A percentile compares a stretch with the other conserved stretches of the same genome.
These are phyloP conservation scores for Sporothrix dimorphospora DNA, from an alignment of 2,329 filamentous ascomycete species.

Conservation along the genomic window DNA sequence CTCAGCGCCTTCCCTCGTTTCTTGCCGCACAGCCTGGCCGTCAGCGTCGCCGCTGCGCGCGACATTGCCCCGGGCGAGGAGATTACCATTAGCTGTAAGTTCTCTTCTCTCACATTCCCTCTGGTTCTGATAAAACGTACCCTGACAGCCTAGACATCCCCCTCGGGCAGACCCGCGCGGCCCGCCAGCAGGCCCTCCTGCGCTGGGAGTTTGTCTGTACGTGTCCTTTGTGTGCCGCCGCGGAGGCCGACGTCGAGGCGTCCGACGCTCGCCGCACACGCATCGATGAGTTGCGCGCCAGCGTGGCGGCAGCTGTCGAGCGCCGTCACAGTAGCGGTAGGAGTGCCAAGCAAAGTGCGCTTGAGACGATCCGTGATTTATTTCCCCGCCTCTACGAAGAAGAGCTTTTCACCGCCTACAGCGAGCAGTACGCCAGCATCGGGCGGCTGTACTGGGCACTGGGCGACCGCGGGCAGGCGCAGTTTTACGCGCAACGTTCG, in stretches of 20 bases:
- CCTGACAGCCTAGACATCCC: constrained; percentile 37
- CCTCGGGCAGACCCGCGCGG: constrained; percentile 37
- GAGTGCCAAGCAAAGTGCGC: constrained; percentile 31
- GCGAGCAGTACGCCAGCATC: constrained; percentile 43
- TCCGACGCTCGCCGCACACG: constrained; percentile 41
- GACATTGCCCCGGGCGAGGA: constrained; percentile 38
- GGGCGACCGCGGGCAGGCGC: constrained; percentile 37
- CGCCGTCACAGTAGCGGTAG: constrained; percentile 35
- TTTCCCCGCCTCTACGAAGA: constrained; percentile 39
- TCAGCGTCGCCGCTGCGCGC: constrained; percentile 34
- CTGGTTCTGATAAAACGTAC: no score
- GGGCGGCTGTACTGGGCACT: constrained; percentile 42
- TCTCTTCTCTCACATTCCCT: no score
- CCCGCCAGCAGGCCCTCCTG: constrained; percentile 37
- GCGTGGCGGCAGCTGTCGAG: constrained; percentile 38
- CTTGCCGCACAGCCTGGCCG: constrained; percentile 34
- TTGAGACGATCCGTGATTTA: constrained; percentile 39
- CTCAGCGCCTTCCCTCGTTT: constrained; percentile 42
- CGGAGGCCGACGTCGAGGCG: constrained; percentile 34
- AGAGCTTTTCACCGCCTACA: constrained; percentile 40
- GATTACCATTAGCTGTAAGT: constrained; percentile 38
- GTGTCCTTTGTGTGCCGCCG: constrained; percentile 41
- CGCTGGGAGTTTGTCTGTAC: constrained; percentile 43
- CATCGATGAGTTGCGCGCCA: constrained; percentile 37
- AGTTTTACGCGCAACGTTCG: constrained; percentile 39